phyloP scores from a whole-genome alignment of 441 rosid species.

The Bruguiera hainesii region DNA sequence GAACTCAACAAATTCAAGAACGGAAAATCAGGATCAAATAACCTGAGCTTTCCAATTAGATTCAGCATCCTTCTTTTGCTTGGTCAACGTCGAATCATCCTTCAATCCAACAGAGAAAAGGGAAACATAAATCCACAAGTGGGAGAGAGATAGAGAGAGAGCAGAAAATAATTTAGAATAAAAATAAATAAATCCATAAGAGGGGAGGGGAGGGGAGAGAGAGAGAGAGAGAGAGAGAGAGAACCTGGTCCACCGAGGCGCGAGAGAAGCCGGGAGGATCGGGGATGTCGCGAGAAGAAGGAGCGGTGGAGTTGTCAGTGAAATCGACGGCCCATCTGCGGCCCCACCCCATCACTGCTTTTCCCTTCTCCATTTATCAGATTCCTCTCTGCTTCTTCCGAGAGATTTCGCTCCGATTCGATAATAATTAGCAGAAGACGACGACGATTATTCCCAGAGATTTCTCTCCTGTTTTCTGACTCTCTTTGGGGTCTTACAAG shows the following conservation, averaged over 20 bases:
- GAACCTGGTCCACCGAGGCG: conserved; percentile 76
- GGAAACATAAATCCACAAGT: too few relatives aligned
- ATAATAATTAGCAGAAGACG: too few relatives aligned
- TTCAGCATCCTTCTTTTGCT: conserved; percentile 98
- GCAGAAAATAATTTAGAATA: background rate
- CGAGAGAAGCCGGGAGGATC: conserved; percentile 96
- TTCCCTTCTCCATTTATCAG: conserved; percentile 75
- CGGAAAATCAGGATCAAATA: conserved; percentile 3
- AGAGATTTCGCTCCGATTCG: too few relatives aligned
- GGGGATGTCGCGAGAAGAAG: conserved; percentile 78
- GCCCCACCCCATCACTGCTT: conserved; percentile 88
- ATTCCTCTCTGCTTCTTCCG: background rate
- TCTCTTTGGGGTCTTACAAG: too few relatives aligned
- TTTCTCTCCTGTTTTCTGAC: too few relatives aligned
- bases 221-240: background rate
- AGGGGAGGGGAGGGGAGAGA: too few relatives aligned
- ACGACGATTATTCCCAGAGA: too few relatives aligned
- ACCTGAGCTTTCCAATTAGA: conserved; percentile 97
- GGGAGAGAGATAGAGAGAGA: too few relatives aligned
- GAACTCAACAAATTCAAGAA: too few relatives aligned
- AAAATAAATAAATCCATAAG: background rate
- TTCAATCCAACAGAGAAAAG: conserved; percentile 13
- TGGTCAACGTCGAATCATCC: conserved; percentile 84
- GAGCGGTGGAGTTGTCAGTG: conserved; percentile 71
- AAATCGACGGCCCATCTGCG: conserved; percentile 97